Base-by-base conservation (phyloP, 164 flowering plant genomes). In the Taxillus chinensis region DNA sequence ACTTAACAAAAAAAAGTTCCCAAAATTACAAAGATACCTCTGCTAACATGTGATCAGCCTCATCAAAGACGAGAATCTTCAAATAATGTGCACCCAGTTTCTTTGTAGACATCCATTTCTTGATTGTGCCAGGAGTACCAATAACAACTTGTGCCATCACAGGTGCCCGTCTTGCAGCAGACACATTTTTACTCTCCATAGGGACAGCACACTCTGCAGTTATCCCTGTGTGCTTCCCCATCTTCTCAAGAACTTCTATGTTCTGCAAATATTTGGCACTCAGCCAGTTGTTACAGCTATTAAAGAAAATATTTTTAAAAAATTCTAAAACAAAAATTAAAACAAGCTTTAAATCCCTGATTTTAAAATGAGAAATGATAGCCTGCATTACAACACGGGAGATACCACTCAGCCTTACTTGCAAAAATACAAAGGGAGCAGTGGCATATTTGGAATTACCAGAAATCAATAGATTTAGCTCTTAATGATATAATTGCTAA, bases 21-120 rank as follows among this genome's bases (percentile, higher is more conserved):
- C 41, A 37, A 27, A 43, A 15, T 55, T 7, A 40, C 37, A 16
- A 8, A 41, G 38, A 52, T 78, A 90, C 99, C 91, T 83, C 91
- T 5, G 85, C 95, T 61, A 95, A 72, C 99, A 95, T 95, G 68
- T 87, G 96, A 76, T 95, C 99, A 66, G 99, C 99, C 71, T 95
- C 99, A 63, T 95, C 99, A 74, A 87, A 95, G 38, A 95, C 99
- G 65, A 95, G 89, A 67, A 95, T 83, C 80, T 82, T 89, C 76
- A 95, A 46, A 42, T 60, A 58, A 37, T 67, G 62, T 3, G 72
- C 40, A 42, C 86, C 73, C 65, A 95, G 66, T 64, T 91, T 89
- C 78, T 52, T 85, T 0, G 14, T 51, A 1, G 77, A 46, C 68
- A 89, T 74, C 87, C 87, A 89, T 50, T 74, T 87, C 71, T 78